phyloP scores from a whole-genome alignment of 2,329 filamentous ascomycete species.

The Fusarium duplospermum region DNA sequence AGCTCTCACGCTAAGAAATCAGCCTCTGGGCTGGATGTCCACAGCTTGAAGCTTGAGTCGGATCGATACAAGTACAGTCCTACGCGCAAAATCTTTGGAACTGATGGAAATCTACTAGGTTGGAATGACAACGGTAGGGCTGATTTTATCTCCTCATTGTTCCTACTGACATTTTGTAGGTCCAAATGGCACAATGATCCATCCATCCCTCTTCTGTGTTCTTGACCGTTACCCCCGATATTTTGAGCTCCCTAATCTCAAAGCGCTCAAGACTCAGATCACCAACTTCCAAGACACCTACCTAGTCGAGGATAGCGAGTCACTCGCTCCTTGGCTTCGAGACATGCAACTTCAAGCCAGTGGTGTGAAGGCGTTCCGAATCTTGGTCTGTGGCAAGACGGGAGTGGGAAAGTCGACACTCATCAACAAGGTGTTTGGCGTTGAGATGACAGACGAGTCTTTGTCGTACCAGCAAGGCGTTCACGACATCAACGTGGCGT shows the following conservation, averaged over 20 bases:
- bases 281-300: conserved; percentile 36
- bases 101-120: conserved; percentile 23
- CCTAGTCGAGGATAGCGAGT: conserved; percentile 11
- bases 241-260: conserved; percentile 33
- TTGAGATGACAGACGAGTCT: conserved; percentile 42
- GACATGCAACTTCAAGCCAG: conserved; percentile 40
- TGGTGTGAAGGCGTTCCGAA: conserved; percentile 42
- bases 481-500: conserved; percentile 42
- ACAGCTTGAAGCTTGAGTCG: conserved; percentile 33
- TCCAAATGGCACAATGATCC: conserved; percentile 35
- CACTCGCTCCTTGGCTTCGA: conserved; percentile 36
- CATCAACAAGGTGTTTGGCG: conserved; percentile 45
- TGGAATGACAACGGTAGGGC: conserved; percentile 30
- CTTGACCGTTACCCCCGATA: conserved; percentile 39
- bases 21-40: neutral
- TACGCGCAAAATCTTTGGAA: conserved; percentile 29
- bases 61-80: conserved; percentile 32
- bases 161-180: neutral
- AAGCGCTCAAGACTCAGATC: conserved; percentile 30
- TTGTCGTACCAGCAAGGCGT: conserved; percentile 40
- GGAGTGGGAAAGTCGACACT: conserved; percentile 43
- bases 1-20: conserved; percentile 27
- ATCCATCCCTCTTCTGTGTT: conserved; percentile 40
- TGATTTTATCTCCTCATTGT: accelerated
- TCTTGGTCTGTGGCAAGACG: conserved; percentile 41